A percentile compares a stretch with the other conserved stretches of the same genome.
Evolutionary conservation across 768 basidiomycete species (phyloP).

Genomic region (Lentinula sp.): DNA sequence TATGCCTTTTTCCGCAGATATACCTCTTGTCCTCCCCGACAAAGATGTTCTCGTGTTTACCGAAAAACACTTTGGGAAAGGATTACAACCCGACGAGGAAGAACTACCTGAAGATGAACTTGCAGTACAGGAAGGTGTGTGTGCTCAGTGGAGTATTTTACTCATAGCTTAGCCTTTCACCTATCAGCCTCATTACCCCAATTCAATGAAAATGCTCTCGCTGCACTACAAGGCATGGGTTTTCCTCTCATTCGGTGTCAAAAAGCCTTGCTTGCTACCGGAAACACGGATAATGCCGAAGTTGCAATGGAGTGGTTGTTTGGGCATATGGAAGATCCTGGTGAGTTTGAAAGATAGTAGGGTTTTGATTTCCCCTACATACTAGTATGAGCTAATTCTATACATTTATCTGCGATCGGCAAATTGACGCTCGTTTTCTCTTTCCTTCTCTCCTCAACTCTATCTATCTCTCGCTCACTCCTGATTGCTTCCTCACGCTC

Average conservation of each 20-base stretch:
- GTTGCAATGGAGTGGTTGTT: slow-evolving; percentile 96
- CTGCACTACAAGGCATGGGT: slow-evolving; percentile 82
- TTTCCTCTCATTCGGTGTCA: slow-evolving; percentile 84
- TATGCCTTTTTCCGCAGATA: slow-evolving; percentile 55
- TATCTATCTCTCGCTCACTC: neutral
- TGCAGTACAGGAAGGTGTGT: neutral
- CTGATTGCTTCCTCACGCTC: neutral
- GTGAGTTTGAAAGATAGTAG: slow-evolving; percentile 29
- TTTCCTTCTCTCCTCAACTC: too few relatives aligned
- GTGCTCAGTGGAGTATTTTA: neutral
- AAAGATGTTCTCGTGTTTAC: slow-evolving; percentile 56
- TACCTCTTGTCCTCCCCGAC: slow-evolving; percentile 70
- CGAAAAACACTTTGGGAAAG: slow-evolving; percentile 54
- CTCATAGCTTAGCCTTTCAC: slow-evolving; percentile 16
- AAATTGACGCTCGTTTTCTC: too few relatives aligned
- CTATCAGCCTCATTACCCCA: slow-evolving; percentile 32
- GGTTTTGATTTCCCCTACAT: too few relatives aligned
- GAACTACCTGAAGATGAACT: slow-evolving; percentile 54
- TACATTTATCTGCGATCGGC: too few relatives aligned
- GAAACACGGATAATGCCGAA: slow-evolving; percentile 58
- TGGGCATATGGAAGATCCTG: slow-evolving; percentile 89
- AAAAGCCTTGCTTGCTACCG: slow-evolving; percentile 87
- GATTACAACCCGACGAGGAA: slow-evolving; percentile 63
- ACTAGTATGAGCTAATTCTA: too few relatives aligned
- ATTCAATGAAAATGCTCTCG: slow-evolving; percentile 72